Evolutionary conservation across 2,329 filamentous ascomycete species (phyloP).

Genomic region (Diaporthe capsici): DNA sequence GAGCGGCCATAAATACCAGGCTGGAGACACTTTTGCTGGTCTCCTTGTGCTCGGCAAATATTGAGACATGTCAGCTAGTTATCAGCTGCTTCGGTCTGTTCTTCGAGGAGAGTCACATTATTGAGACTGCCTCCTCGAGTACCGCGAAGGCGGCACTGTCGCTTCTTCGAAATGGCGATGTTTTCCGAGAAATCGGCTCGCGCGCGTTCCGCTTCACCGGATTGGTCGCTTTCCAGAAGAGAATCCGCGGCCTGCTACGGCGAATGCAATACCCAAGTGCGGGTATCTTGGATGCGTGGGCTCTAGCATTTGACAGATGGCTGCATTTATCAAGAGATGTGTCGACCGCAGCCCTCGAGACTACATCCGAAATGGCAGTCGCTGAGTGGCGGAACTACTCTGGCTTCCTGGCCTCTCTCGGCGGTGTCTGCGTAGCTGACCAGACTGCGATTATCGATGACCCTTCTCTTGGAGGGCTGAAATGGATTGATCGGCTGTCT

Average conservation of each 20-base stretch:
- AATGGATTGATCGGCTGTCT: constrained; percentile 75
- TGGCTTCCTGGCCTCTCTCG: constrained; percentile 76
- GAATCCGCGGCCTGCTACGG: constrained; percentile 71
- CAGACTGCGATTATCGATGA: constrained; percentile 71
- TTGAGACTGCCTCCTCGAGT: constrained; percentile 63
- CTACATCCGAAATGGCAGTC: constrained; percentile 68
- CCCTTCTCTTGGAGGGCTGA: constrained; percentile 66
- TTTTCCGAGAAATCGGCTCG: constrained; percentile 74
- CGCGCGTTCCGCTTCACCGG: constrained; percentile 77
- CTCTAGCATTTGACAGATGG: constrained; percentile 76
- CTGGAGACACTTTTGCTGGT: constrained; percentile 75
- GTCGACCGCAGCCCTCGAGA: constrained; percentile 65
- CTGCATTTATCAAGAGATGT: constrained; percentile 74
- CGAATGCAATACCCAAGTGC: constrained; percentile 73
- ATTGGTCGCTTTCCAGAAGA: constrained; percentile 78
- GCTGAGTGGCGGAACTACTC: constrained; percentile 79
- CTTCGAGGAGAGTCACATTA: constrained; percentile 71
- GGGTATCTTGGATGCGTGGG: constrained; percentile 79
- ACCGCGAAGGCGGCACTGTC: constrained; percentile 63
- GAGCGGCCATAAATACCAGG: constrained; percentile 65
- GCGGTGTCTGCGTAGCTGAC: constrained; percentile 75
- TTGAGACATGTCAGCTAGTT: constrained; percentile 75
- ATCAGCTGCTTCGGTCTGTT: constrained; percentile 73
- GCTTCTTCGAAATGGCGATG: constrained; percentile 71
- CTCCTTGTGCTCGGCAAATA: constrained; percentile 74